Base-by-base conservation (phyloP, 1,284 basidiomycete genomes). In the Cryptococcus sp. region DNA sequence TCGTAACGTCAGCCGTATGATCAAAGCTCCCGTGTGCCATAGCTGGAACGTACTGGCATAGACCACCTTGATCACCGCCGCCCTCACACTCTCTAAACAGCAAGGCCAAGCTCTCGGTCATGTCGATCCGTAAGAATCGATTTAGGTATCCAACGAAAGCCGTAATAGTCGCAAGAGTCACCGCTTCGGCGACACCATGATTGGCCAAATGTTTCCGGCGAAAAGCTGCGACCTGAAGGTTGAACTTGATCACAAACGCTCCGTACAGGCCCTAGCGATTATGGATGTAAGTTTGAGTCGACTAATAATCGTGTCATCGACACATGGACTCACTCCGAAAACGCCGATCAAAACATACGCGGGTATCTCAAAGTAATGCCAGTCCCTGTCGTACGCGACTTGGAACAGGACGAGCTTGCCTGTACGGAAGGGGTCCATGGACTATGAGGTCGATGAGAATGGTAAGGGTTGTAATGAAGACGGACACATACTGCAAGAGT, bases 331-430 rank as follows among this genome's bases (percentile, higher is more conserved):
- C 71, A 93, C 93, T 40, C 96, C 96, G 75, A 99, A 98, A 63
- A 99, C 84, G 4, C 96, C 96, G 47, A 99, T 86, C 61, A 99
- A 84, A 54, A 98, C 83, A 79, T 93, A 97, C 38, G 94, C 84
- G n/a, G 95, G 87, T 54, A 99, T 91, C 76, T 98, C 96, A 74
- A 99, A 99, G 80, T 96, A 98, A 76, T 99, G 95, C 96, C 96
- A 99, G 71, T 95, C 92, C 31, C 94, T 85, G 75, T 91, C 92
- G 78, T 99, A 99, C 6, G 93, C 95, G 62, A 99, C 93, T 76
- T 97, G 93, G 82, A 99, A 99, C 62, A 98, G 81, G 70, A 99
- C 96, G 31, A 99, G 87, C 76, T 99, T 99, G 40, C 96, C 96
- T 0, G 96, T 99, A 25, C 94, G 85, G 81, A 93, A 99, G 0